Base-by-base conservation (phyloP, 169 alveolate species). In the Pseudocohnilembus persalinus region DNA sequence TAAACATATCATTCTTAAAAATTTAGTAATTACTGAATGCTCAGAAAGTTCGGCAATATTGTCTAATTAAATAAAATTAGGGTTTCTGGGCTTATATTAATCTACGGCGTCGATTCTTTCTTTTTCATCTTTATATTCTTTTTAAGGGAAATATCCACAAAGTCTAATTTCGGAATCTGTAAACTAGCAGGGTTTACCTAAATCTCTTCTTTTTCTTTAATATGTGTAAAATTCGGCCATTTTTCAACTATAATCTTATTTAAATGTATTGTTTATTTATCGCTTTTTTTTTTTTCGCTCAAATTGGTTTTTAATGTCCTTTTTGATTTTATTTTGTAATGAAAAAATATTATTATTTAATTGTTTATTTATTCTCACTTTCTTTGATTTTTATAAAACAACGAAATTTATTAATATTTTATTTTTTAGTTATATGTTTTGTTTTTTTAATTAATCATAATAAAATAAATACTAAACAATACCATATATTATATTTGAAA, bases 31-130 rank as follows among this genome's bases (percentile, higher is more conserved):
- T 88, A 91, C 97, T 29, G 94, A 85, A 84, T 95, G 98, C 76
- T 94, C 97, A 0, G 98, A 95, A 78, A 94, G 89, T 77, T 82
- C 91, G 27, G 97, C 97, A 33, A 94, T 93, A 86, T 96, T 97
- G 89, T 95, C 98, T 24, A 95, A 89, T 49, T 90, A 89, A 30
- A 95, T 87, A 76, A 86, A 87, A 81, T 94, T 92, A 0, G 97
- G 98, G 85, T 96, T 94, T 84, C 93, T 84, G 72, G 83, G 83
- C 0, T 91, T 88, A 84, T 88, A 94, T 11, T 20, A 11, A 49
- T 49, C 68, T 49, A 11, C 68, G 20, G 68, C 68, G 20, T 49
- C 68, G 4, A 11, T 11, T 49, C 68, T 49, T 49, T 49, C 68
- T 49, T 49, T 49, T 31, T 75, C 65, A 25, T 88, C 82, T 76